phyloP scores from a whole-genome alignment of 73 alveolate species.

The Durusdinium trenchii region DNA sequence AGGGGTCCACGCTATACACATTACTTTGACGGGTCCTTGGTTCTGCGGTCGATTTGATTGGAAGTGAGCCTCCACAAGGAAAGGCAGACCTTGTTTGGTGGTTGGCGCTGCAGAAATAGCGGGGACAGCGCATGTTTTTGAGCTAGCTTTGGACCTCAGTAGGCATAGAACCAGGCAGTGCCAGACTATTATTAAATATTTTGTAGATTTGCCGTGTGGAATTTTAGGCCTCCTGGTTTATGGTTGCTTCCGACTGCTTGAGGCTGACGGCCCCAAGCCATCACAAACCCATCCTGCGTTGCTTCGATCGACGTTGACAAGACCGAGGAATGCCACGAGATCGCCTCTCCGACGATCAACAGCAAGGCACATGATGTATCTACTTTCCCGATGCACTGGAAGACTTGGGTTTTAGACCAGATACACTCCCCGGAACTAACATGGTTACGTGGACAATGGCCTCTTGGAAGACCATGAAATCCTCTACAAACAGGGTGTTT shows the following conservation, averaged over 20 bases:
- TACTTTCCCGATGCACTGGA: background rate
- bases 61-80: no score
- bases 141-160: no score
- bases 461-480: background rate
- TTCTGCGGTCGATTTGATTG: no score
- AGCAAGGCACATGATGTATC: constrained; percentile 20
- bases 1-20: no score
- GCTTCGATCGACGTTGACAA: background rate
- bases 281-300: background rate
- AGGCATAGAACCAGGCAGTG: no score
- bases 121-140: no score
- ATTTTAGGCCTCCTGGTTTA: background rate
- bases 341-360: constrained; percentile 90
- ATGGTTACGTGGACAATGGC: background rate
- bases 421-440: background rate
- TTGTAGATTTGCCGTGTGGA: background rate
- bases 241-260: background rate
- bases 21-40: no score
- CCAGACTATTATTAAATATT: background rate
- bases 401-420: background rate
- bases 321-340: constrained; percentile 58
- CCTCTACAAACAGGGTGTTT: background rate
- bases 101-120: no score
- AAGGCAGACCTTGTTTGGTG: no score
- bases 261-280: background rate